These are phyloP conservation scores for Microcos paniculata DNA, from an alignment of 345 rosid species.

Conservation along the genomic window DNA sequence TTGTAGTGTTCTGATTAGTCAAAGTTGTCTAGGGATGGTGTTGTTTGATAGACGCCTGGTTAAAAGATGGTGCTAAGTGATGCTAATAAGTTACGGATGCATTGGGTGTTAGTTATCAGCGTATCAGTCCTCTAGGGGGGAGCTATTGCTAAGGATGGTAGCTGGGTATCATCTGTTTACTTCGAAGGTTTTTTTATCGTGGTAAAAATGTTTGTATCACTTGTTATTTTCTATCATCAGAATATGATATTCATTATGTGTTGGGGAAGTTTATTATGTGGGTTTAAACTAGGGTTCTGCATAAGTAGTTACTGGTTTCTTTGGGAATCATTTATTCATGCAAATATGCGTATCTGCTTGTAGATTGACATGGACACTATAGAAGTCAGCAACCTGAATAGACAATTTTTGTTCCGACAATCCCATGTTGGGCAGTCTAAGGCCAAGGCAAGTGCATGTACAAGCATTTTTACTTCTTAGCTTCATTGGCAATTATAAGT, in stretches of 20 bases:
- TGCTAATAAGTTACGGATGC: background rate
- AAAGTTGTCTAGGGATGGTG: background rate
- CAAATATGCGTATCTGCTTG: slow-evolving; percentile 15
- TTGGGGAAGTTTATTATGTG: background rate
- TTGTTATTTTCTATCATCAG: background rate
- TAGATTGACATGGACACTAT: slow-evolving; percentile 99
- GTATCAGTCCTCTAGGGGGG: background rate
- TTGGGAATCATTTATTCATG: background rate
- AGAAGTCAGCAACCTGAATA: slow-evolving; percentile 98
- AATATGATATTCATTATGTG: background rate
- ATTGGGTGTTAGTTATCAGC: background rate
- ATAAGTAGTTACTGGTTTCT: background rate
- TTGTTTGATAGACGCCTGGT: background rate
- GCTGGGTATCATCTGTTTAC: background rate
- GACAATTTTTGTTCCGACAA: slow-evolving; percentile 90
- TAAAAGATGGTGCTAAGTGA: background rate
- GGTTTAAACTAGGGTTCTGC: background rate
- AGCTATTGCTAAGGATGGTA: background rate
- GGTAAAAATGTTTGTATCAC: background rate
- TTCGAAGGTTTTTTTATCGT: background rate
- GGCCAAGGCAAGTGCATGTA: slow-evolving; percentile 62
- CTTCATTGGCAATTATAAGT: background rate
- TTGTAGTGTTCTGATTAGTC: background rate
- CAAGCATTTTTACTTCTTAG: background rate
- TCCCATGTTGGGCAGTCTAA: slow-evolving; percentile 97